phyloP scores from a whole-genome alignment of 106 monocot species.

The Triglochin maritima region DNA sequence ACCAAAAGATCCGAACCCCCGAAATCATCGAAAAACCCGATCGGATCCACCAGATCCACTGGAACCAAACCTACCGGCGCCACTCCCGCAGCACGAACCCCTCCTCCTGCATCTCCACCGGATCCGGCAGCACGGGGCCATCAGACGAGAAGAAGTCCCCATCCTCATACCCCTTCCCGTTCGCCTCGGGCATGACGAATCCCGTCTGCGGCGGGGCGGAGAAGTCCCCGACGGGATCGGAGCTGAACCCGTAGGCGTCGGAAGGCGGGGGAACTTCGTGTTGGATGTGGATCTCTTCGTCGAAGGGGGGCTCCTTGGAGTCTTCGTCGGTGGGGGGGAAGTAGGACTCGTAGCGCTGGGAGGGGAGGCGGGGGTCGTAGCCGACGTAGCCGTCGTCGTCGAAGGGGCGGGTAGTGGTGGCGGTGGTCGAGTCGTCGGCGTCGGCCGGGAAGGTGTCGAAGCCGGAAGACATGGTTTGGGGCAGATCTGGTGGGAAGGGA shows the following conservation, averaged over 20 bases:
- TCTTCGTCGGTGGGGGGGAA: conserved; percentile 16
- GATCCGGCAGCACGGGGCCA: conserved; percentile 15
- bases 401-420: conserved; percentile 22
- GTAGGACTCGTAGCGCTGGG: conserved; percentile 34
- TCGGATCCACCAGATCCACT: neutral
- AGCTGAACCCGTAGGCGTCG: conserved; percentile 34
- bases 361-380: conserved; percentile 30
- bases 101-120: conserved; percentile 22
- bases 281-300: conserved; percentile 13
- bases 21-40: neutral
- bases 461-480: conserved; percentile 15
- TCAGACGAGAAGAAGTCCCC: conserved; percentile 13
- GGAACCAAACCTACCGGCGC: conserved; percentile 15
- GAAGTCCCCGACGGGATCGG: conserved; percentile 21
- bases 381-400: conserved; percentile 46
- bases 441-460: conserved; percentile 47
- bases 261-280: conserved; percentile 38
- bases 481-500: neutral
- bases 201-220: conserved; percentile 12
- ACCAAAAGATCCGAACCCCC: conserved; percentile 2
- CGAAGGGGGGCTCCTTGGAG: neutral
- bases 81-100: conserved; percentile 19
- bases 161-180: conserved; percentile 38
- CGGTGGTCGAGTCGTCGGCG: conserved; percentile 14
- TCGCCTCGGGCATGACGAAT: conserved; percentile 45